These are phyloP conservation scores for Ganoderma leucocontextum DNA, from an alignment of 1,284 basidiomycete species.

Conservation along the genomic window DNA sequence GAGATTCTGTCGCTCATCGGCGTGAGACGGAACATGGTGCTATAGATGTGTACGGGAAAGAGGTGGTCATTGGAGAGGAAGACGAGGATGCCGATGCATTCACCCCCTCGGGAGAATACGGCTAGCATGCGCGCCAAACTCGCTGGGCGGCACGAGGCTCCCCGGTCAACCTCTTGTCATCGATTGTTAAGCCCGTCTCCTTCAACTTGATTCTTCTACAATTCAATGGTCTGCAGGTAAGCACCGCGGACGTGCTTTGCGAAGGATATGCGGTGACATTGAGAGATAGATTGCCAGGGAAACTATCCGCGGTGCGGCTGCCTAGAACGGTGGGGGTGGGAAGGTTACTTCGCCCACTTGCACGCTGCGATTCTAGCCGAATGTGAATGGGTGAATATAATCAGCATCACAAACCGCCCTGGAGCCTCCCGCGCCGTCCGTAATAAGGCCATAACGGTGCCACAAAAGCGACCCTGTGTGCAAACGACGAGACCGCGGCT, in stretches of 20 bases:
- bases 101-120: not conserved
- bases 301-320: not conserved
- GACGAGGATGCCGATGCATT: not conserved
- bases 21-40: slow-evolving; percentile 1
- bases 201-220: not conserved
- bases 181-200: too few relatives aligned
- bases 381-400: slow-evolving; percentile 2
- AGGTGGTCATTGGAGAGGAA: not conserved
- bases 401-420: not conserved
- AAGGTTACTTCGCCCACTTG: not conserved
- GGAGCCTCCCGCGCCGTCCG: not conserved
- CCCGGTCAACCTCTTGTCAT: not conserved
- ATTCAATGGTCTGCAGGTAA: not conserved
- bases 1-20: not conserved
- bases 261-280: not conserved
- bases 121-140: not conserved
- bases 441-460: slow-evolving; percentile 5
- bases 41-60: not conserved
- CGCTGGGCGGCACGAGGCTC: not conserved
- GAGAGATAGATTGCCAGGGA: not conserved
- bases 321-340: not conserved
- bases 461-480: slow-evolving; percentile 9
- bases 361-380: not conserved
- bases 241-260: not conserved
- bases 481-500: not conserved